phyloP scores from a whole-genome alignment of 2,329 filamentous ascomycete genomes.

The Stemphylium vesicarium region DNA sequence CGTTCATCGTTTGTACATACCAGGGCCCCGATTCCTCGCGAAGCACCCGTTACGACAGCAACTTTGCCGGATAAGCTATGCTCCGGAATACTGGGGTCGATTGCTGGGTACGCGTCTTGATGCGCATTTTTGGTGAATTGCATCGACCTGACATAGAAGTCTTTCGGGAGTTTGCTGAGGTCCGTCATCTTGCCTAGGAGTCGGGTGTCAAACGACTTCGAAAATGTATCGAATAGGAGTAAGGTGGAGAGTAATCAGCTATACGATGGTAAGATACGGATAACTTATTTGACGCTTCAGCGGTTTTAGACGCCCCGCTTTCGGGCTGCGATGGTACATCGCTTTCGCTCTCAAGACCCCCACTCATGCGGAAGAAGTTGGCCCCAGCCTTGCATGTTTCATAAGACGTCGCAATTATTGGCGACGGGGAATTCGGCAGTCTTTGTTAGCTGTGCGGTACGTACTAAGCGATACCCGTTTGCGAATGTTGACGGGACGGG shows the following conservation, averaged over 20 bases:
- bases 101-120: conserved; percentile 48
- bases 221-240: too few relatives aligned
- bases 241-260: not conserved
- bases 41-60: conserved; percentile 51
- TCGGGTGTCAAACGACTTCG: not conserved
- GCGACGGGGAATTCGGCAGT: not conserved
- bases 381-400: not conserved
- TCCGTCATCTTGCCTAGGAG: conserved; percentile 8
- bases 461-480: not conserved
- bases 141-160: conserved; percentile 18
- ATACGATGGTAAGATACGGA: not conserved
- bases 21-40: conserved; percentile 46
- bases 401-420: not conserved
- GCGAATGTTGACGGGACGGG: not conserved
- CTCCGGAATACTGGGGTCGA: conserved; percentile 44
- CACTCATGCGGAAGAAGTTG: not conserved
- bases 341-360: not conserved
- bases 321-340: not conserved
- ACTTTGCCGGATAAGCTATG: conserved; percentile 47
- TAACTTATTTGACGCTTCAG: not conserved
- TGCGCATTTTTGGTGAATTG: conserved; percentile 30
- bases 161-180: conserved; percentile 18
- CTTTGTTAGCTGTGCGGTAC: conserved; percentile 1
- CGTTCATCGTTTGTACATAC: conserved; percentile 10
- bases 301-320: not conserved